These are phyloP conservation scores for Eucalyptus erythrocorys DNA, from an alignment of 345 rosid species.

Conservation along the genomic window DNA sequence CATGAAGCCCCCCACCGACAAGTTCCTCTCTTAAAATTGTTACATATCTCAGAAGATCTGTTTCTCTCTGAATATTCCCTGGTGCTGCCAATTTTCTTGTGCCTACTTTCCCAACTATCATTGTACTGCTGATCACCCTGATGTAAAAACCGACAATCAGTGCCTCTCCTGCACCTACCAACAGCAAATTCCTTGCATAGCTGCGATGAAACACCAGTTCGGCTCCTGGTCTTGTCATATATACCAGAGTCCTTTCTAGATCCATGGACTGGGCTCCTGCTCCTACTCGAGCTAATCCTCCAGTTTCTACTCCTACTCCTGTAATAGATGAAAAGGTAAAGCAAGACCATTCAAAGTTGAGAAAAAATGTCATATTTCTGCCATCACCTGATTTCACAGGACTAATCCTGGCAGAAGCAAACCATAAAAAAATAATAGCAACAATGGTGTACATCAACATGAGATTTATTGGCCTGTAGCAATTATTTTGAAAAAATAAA, in stretches of 20 bases:
- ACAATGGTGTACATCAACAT: neutral
- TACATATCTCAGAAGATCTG: constrained; percentile 9
- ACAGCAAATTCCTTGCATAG: constrained; percentile 49
- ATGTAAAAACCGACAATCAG: constrained; percentile 45
- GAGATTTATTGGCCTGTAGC: neutral
- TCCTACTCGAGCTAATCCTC: constrained; percentile 51
- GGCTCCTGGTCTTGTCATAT: constrained; percentile 44
- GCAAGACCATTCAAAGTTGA: neutral
- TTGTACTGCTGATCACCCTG: constrained; percentile 27
- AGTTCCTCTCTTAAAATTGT: constrained; percentile 32
- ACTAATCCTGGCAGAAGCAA: neutral
- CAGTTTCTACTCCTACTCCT: constrained; percentile 36
- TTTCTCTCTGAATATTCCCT: constrained; percentile 21
- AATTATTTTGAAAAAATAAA: neutral
- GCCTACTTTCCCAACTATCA: constrained; percentile 42
- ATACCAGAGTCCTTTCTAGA: constrained; percentile 45
- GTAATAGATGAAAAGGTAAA: neutral
- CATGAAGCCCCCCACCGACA: constrained; percentile 80
- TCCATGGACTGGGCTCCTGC: constrained; percentile 63
- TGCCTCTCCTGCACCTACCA: constrained; percentile 73
- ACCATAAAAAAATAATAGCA: neutral
- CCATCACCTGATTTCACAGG: neutral
- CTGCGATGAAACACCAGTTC: constrained; percentile 33
- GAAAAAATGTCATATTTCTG: neutral
- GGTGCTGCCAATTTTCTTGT: constrained; percentile 25